Evolutionary conservation across 1,139 yeast species (phyloP).

Genomic region (Protomyces pachydermus): DNA sequence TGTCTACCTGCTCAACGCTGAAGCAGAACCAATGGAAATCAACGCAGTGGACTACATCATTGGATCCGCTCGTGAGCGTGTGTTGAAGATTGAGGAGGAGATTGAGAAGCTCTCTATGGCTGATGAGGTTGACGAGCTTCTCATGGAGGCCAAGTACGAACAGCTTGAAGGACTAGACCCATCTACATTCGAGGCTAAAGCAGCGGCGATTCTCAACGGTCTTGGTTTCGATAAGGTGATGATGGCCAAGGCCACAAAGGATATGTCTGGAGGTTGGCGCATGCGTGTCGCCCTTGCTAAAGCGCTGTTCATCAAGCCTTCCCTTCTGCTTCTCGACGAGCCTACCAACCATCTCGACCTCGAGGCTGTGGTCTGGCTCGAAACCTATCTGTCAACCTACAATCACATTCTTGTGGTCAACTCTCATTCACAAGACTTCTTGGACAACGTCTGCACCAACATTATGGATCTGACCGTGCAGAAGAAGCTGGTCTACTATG

Average conservation of each 20-base stretch:
- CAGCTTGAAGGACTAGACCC: constrained; percentile 96
- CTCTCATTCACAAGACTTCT: constrained; percentile 98
- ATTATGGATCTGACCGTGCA: constrained; percentile 93
- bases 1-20: constrained; percentile 88
- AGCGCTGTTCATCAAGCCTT: constrained; percentile 81
- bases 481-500: constrained; percentile 64
- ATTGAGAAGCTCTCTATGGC: constrained; percentile 85
- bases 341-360: constrained; percentile 99
- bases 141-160: constrained; percentile 85
- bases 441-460: constrained; percentile 96
- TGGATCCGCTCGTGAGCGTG: constrained; percentile 88
- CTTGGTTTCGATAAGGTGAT: constrained; percentile 87
- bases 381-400: constrained; percentile 90
- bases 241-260: constrained; percentile 85
- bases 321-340: constrained; percentile 81
- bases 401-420: constrained; percentile 91
- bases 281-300: constrained; percentile 87
- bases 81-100: constrained; percentile 82
- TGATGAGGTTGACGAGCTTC: constrained; percentile 89
- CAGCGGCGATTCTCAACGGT: constrained; percentile 93
- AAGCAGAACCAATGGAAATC: constrained; percentile 88
- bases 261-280: constrained; percentile 99
- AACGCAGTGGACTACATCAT: constrained; percentile 96
- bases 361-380: constrained; percentile 97
- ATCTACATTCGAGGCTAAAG: constrained; percentile 89